These are phyloP conservation scores for Penicillium sp. DNA, from an alignment of 2,329 filamentous ascomycete species.

Conservation along the genomic window DNA sequence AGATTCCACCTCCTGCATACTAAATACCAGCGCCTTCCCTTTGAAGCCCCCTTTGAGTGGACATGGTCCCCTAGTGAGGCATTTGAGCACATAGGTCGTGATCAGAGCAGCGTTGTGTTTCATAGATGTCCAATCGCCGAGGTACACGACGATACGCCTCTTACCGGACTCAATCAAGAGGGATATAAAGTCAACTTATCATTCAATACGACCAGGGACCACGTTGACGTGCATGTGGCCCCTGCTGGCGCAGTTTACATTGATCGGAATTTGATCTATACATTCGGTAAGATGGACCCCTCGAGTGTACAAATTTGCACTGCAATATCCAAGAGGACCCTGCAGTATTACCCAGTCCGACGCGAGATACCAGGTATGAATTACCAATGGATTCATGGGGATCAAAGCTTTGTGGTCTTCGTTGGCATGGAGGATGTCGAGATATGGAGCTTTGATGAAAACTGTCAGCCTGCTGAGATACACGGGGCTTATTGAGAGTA, in stretches of 20 bases:
- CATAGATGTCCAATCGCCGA: too few relatives aligned
- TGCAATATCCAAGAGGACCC: background rate
- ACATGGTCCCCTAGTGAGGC: too few relatives aligned
- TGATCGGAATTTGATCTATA: background rate
- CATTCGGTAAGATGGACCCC: background rate
- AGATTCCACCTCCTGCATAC: background rate
- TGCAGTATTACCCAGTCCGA: background rate
- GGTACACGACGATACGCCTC: background rate
- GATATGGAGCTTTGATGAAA: slow-evolving; percentile 1
- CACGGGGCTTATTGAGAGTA: background rate
- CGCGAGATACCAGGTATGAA: background rate
- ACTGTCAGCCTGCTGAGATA: background rate
- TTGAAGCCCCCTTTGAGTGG: background rate
- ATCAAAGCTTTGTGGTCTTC: background rate
- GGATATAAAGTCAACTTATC: background rate
- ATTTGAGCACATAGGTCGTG: background rate
- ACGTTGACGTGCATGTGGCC: background rate
- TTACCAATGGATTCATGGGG: background rate
- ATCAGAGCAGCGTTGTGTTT: background rate
- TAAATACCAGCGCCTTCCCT: background rate
- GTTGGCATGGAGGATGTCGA: background rate
- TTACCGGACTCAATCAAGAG: background rate
- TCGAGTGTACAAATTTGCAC: background rate
- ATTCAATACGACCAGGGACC: background rate
- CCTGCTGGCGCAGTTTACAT: background rate